Base-by-base conservation (phyloP, 148 eudicot genomes). In the Chenopodium suecicum region DNA sequence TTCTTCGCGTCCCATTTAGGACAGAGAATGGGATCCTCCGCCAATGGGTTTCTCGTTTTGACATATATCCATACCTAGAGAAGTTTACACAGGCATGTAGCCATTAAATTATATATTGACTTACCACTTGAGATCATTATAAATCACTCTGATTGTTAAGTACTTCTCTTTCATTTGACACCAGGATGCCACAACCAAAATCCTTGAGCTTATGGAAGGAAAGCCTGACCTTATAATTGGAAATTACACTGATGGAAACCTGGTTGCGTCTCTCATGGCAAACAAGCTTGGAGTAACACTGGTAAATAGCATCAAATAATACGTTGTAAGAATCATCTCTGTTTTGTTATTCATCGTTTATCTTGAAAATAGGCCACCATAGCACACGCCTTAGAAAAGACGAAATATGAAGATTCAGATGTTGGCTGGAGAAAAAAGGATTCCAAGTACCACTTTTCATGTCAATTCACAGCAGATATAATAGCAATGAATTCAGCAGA, bases 351-450 rank as follows among this genome's bases (percentile, higher is more conserved):
- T 81, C 44, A 84, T 48, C 52, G 66, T 47, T 69, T 22, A 32
- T 70, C 72, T 31, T 66, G 73, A 56, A 56, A 56, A 82, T 10
- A 95, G 99, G 99, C 90, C 46, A 95, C 99, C 9, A 92, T 95
- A 86, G 99, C 99, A 52, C 99, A 95, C 85, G 99, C 99, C 81
- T 85, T 95, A 29, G 98, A 95, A 89, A 95, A 95, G 89, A 93
- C 99, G 1, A 95, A 95, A 86, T 95, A 95, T 31, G 99, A 93
- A 85, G 95, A 95, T 89, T 95, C 99, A 52, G 98, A 95, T 88
- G 82, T 95, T 56, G 89, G 84, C 85, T 95, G 94, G 98, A 93
- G 87, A 83, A 93, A 91, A 65, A 86, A 93, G 56, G 99, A 95
- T 74, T 71, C 91, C 37, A 95, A 92, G 83, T 95, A 95, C 79